A percentile compares a stretch with the other conserved stretches of the same genome.
These are phyloP conservation scores for Fusarium sp. DNA, from an alignment of 2,329 filamentous ascomycete genomes.

Conservation along the genomic window DNA sequence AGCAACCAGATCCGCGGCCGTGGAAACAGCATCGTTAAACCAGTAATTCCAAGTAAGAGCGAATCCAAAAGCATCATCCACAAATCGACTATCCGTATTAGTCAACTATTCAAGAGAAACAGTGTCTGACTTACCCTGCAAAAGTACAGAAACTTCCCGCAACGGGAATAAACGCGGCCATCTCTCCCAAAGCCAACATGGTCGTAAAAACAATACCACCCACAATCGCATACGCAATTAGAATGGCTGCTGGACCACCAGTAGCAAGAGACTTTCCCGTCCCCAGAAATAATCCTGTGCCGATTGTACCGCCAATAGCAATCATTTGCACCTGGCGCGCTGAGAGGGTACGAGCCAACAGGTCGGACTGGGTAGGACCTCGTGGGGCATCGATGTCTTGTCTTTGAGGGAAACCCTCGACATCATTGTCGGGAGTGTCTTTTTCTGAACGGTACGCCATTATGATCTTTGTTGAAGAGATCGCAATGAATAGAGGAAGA, in stretches of 20 bases:
- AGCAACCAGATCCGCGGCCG: constrained; percentile 68
- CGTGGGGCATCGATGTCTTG: constrained; percentile 9
- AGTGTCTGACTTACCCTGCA: constrained; percentile 52
- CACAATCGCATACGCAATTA: constrained; percentile 68
- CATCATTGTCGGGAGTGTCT: constrained; percentile 30
- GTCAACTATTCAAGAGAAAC: constrained; percentile 50
- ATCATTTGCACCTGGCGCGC: constrained; percentile 77
- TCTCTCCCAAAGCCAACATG: constrained; percentile 70
- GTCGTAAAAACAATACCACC: constrained; percentile 69
- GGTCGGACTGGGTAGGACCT: constrained; percentile 53
- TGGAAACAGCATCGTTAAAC: constrained; percentile 71
- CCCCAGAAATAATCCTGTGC: constrained; percentile 72
- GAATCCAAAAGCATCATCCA: constrained; percentile 66
- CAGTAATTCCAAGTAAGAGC: constrained; percentile 71
- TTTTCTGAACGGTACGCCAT: constrained; percentile 32
- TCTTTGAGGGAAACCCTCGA: constrained; percentile 27
- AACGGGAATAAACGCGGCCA: constrained; percentile 65
- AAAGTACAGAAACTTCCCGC: constrained; percentile 68
- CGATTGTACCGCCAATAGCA: constrained; percentile 70
- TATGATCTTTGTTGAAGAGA: neutral
- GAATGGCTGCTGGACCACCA: constrained; percentile 69
- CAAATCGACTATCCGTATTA: constrained; percentile 54
- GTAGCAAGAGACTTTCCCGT: constrained; percentile 70
- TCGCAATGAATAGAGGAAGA: neutral
- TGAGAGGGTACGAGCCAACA: constrained; percentile 66